Evolutionary conservation across 2,329 filamentous ascomycete species (phyloP), one percentile per base, ranked within the genome.

Genomic region (Aspergillus fumigatus): DNA sequence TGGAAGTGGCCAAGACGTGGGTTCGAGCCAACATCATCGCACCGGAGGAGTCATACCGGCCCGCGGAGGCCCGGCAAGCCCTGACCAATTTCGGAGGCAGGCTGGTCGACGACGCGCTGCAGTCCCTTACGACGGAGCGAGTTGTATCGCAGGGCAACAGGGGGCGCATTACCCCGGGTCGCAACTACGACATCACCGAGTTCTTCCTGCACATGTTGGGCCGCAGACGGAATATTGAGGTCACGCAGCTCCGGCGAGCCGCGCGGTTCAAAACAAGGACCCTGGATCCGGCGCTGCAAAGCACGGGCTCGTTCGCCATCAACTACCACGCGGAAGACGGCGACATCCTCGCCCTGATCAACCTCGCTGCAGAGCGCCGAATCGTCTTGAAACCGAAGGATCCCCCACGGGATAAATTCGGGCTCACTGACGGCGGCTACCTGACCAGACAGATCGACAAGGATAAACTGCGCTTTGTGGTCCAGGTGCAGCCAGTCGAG

Each of bases 1-100:
- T 77, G 3, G 70, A 75, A 3, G 63, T 71, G 7, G 76, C 73
- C 40, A 79, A 77, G 64, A 73, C 73, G n/a, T 81, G 76, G 76
- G 71, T 79, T 48, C 74, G 79, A 11, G 76, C 79, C 21, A 80
- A 79, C 43, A 65, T 79, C 27, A 65, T 79, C 35, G 77, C 78
- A 0, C 68, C 73, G 1, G 72, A 78, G 49, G 69, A 74, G 21
- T 68, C 64, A 1, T 81, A 79, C 59, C 61, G 73, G 40, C 62
- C 75, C 0, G 55, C 54, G 3, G 65, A 73, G n/a, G 77, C 78
- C 54, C 57, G 65, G 21, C 38, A 72, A 61, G 64, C 69, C 55
- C 61, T 77, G 10, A 60, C 60, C 7, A 61, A 56, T 3, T 67
- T 77, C 49, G 66, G 69, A 11, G 70, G 75, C 21, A 53, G 57